Conservation (phyloP, 169 alveolate genomes). For the Babesia gibsoni region DNA sequence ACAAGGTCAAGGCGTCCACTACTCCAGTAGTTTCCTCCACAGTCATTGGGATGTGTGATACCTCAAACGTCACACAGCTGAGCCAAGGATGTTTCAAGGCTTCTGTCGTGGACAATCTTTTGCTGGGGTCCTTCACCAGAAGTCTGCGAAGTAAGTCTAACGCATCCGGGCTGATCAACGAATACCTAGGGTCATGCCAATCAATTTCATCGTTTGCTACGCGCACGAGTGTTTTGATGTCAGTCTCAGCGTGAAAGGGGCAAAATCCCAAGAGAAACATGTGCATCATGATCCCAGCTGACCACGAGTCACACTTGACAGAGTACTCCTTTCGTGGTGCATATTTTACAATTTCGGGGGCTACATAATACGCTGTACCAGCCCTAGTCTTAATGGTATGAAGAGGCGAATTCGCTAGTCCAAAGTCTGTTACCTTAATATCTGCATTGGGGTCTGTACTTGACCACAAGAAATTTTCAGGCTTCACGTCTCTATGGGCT, state of each 20-base stretch:
- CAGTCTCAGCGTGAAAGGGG: conserved; percentile 80
- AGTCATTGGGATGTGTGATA: conserved; percentile 30
- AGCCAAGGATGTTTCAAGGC: conserved; percentile 88
- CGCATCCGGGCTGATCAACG: conserved; percentile 84
- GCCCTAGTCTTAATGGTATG: conserved; percentile 58
- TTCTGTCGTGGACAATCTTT: conserved; percentile 85
- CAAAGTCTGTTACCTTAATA: conserved; percentile 82
- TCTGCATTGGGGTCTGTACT: conserved; percentile 67
- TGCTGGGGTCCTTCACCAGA: conserved; percentile 81
- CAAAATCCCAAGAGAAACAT: conserved; percentile 84
- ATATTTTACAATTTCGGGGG: conserved; percentile 78
- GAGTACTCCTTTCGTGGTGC: conserved; percentile 68
- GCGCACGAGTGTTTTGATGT: conserved; percentile 71
- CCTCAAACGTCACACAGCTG: conserved; percentile 43
- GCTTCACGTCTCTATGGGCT: conserved; percentile 87
- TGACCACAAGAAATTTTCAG: conserved; percentile 82
- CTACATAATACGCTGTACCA: conserved; percentile 79
- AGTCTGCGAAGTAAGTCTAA: conserved; percentile 85
- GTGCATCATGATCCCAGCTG: conserved; percentile 81
- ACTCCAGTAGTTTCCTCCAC: conserved; percentile 46
- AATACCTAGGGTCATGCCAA: conserved; percentile 44
- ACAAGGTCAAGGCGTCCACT: conserved; percentile 20
- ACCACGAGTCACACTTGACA: conserved; percentile 88
- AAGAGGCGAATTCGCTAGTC: conserved; percentile 68
- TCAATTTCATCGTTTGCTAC: conserved; percentile 72